Base-by-base conservation (phyloP, 148 eudicot genomes). In the Vaccinium corymbosum region DNA sequence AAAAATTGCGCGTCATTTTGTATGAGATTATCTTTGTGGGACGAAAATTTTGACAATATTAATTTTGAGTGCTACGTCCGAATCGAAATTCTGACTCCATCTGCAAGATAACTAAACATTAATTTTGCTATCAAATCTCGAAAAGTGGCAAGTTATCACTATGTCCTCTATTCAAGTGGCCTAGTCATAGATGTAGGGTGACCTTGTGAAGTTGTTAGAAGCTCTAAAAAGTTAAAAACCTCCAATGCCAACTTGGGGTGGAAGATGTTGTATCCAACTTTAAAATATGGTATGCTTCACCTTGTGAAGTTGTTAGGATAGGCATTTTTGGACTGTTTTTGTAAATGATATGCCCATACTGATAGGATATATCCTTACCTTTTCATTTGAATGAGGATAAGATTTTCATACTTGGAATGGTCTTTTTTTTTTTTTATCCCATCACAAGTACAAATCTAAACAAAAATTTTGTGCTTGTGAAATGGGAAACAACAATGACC, bases 311-410 rank as follows among this genome's bases (percentile, higher is more conserved):
- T 0, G 14, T 52, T 52, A 68, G 73, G 42, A 70, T 27, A 27
- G 29, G 42, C 42, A 29, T 70, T 14, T 11, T 70, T 70, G 16
- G 42, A 29, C 38, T 13, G 0, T 16, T 10, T 17, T 27, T 32
- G 7, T 17, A 27, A 68, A 68, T 68, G 73, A 27, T 17, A 71
- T 71, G 20, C 76, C 76, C 76, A 72, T 72, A 72, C 76, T 15
- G 76, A 72, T 35, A 6, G 38, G 14, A 70, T 32, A 29, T 70
- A 71, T 66, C 4, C 35, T 19, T 25, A 9, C 32, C 12, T 70
- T 14, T 6, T 25, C 71, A 12, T 64, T 3, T 64, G 16, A 20
- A 59, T 59, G 25, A 20, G 66, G 66, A 59, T 64, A 22, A 32
- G 71, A 64, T 64, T 22, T 64, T 29, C 71, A 62, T 61, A n/a